Percentiles rank a stretch among this genome's conserved stretches.
Conservation (phyloP, 768 basidiomycete species). For the Tricholoma saponaceum region DNA sequence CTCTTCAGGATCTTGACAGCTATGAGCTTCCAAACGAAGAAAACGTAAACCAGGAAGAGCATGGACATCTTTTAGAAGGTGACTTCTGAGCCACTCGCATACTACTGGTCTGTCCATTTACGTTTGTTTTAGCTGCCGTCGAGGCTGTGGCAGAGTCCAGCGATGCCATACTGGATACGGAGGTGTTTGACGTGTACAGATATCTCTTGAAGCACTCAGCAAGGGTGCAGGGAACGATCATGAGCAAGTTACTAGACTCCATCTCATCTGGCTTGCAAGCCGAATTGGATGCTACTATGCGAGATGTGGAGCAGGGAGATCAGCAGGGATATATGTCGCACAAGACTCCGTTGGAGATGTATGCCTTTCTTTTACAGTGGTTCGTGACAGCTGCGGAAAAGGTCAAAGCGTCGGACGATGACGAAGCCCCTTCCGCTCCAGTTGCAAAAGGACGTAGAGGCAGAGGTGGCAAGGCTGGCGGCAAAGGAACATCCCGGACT, state of each 20-base stretch:
- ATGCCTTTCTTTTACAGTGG: slow-evolving; percentile 91
- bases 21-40: slow-evolving; percentile 71
- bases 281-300: slow-evolving; percentile 68
- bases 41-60: slow-evolving; percentile 55
- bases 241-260: slow-evolving; percentile 88
- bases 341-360: slow-evolving; percentile 81
- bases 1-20: slow-evolving; percentile 51
- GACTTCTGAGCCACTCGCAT: slow-evolving; percentile 11
- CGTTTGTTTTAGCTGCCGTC: slow-evolving; percentile 57
- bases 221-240: slow-evolving; percentile 54
- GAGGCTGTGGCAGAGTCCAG: slow-evolving; percentile 74
- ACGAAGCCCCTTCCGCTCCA: slow-evolving; percentile 31
- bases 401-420: slow-evolving; percentile 50
- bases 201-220: slow-evolving; percentile 76
- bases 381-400: slow-evolving; percentile 81
- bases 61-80: slow-evolving; percentile 58
- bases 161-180: slow-evolving; percentile 61
- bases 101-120: not conserved
- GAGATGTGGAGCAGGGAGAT: slow-evolving; percentile 68
- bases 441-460: slow-evolving; percentile 51
- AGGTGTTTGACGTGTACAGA: slow-evolving; percentile 79
- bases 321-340: slow-evolving; percentile 58
- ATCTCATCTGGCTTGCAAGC: slow-evolving; percentile 70
- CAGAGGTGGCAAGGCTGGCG: slow-evolving; percentile 52
- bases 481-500: slow-evolving; percentile 26